Evolutionary conservation across 768 basidiomycete species (phyloP).

Genomic region (Russula foetens): DNA sequence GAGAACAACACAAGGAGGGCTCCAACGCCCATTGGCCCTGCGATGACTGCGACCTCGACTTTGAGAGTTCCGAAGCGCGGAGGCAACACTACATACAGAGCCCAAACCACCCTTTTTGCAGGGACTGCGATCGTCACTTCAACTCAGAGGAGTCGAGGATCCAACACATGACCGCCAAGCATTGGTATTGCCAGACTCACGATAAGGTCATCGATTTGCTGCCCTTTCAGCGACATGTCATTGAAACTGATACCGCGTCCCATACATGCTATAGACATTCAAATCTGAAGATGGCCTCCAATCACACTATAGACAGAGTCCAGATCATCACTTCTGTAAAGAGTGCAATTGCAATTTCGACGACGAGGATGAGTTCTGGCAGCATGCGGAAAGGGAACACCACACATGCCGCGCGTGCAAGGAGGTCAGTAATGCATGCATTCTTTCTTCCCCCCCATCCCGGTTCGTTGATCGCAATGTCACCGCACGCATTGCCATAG

Average conservation of each 20-base stretch:
- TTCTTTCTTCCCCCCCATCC: too few species aligned
- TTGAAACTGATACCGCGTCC: neutral
- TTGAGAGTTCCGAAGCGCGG: slow-evolving; percentile 19
- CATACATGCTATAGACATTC: too few species aligned
- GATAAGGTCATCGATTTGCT: neutral
- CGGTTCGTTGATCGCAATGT: too few species aligned
- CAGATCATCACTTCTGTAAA: too few species aligned
- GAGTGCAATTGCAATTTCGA: too few species aligned
- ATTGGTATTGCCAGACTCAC: neutral
- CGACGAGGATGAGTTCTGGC: too few species aligned
- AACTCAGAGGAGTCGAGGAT: neutral
- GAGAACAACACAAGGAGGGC: slow-evolving; percentile 24
- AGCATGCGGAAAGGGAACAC: too few species aligned
- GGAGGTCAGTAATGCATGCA: too few species aligned
- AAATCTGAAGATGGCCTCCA: too few species aligned
- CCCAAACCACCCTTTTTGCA: neutral
- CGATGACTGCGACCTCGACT: slow-evolving; percentile 38
- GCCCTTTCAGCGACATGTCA: slow-evolving; percentile 20
- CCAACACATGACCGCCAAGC: neutral
- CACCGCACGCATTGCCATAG: too few species aligned
- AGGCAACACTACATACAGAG: neutral
- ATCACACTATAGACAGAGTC: too few species aligned
- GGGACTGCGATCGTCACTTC: neutral
- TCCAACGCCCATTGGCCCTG: slow-evolving; percentile 38
- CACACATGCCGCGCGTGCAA: too few species aligned